Base-by-base conservation (phyloP, 768 basidiomycete genomes). In the Paxillus involutus region DNA sequence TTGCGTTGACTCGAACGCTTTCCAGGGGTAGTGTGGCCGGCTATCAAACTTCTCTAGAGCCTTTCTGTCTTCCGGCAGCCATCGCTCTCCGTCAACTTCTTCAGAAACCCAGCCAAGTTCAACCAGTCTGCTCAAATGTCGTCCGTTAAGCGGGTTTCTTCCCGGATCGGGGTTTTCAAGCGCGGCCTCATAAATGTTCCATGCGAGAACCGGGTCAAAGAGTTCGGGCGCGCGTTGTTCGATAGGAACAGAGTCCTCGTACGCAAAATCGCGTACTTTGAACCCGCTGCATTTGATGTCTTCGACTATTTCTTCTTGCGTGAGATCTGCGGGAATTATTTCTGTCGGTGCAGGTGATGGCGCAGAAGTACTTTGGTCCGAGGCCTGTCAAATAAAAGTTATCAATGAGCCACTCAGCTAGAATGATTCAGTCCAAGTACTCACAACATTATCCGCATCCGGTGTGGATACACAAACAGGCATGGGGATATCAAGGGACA, bases 281-380 rank as follows among this genome's bases (percentile, higher is more conserved):
- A 68, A 57, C 29, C 70, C 69, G 10, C 47, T 59, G 30, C 53
- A 55, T 43, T 70, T 63, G 21, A 70, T 68, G 12, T 70, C 69
- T 17, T 53, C 40, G n/a, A 70, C 68, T 6, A 71, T 71, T 53
- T 70, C 69, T 37, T 70, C 68, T 42, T 64, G 66, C 1, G 68
- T 70, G 36, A 70, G 68, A 45, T 70, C 69, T 13, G 53, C 17
- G n/a, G 70, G 51, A 13, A 71, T 66, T n/a, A 70, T 70, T 49
- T 70, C 69, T 9, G 69, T 70, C 4, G 69, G 66, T 0, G 68
- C 68, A 16, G 67, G 69, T 3, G 71, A 72, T 6, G 72, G 68
- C 13, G 68, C 60, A 14, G 63, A 57, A 12, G 56, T 26, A 13
- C 56, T 39, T 46, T 53, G 53, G 26, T 61, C 59, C 40, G 49